phyloP scores from a whole-genome alignment of 305 asterid species.

The Rubia tinctorum region DNA sequence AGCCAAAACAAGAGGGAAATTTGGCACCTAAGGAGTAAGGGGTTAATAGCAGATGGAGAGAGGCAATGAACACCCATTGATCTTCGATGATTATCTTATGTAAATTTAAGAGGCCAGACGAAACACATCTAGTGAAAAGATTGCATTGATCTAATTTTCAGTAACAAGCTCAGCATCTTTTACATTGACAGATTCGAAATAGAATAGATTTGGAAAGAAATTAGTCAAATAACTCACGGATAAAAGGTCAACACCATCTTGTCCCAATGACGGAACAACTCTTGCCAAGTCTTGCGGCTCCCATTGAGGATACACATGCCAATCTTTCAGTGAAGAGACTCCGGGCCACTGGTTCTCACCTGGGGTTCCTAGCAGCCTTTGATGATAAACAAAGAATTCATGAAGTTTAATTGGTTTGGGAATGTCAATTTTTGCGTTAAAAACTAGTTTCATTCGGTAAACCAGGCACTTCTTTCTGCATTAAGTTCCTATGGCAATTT shows the following conservation, averaged over 20 bases:
- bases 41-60: too few relatives aligned
- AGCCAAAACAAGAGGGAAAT: background rate
- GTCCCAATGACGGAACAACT: conserved; percentile 69
- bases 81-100: background rate
- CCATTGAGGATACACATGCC: conserved; percentile 97
- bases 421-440: background rate
- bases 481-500: background rate
- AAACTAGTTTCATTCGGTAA: background rate
- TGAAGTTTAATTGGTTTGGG: background rate
- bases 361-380: conserved; percentile 89
- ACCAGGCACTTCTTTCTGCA: background rate
- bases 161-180: background rate
- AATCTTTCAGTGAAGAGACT: conserved; percentile 67
- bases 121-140: background rate
- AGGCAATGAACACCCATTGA: background rate
- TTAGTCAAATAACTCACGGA: conserved; percentile 44
- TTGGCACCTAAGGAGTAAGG: background rate
- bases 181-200: background rate
- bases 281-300: conserved; percentile 81
- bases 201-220: background rate
- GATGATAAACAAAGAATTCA: background rate
- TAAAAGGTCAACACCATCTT: conserved; percentile 83
- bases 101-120: background rate
- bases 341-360: conserved; percentile 88
- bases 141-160: background rate